Evolutionary conservation across 768 basidiomycete genomes (phyloP).

Genomic region (Kwoniella shandongensis): DNA sequence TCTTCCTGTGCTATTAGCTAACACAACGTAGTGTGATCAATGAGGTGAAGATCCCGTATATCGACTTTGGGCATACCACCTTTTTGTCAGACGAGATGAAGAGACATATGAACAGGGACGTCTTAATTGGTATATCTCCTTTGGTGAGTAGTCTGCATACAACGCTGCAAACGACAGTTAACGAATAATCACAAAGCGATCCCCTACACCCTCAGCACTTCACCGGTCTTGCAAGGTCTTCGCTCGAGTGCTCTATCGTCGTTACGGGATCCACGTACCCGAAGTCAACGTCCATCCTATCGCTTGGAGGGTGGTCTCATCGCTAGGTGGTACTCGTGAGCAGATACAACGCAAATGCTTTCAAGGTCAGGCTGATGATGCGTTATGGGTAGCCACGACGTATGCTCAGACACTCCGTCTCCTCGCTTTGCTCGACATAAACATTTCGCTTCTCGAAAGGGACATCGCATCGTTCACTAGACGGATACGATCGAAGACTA

Average conservation of each 20-base stretch:
- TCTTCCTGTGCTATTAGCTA: background rate
- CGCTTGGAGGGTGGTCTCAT: conserved; percentile 71
- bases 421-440: conserved; percentile 31
- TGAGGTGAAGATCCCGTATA: conserved; percentile 72
- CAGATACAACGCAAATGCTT: conserved; percentile 23
- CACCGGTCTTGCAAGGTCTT: conserved; percentile 58
- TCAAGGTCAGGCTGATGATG: background rate
- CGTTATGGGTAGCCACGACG: conserved; percentile 28
- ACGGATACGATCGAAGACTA: conserved; percentile 46
- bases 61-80: conserved; percentile 63
- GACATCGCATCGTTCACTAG: conserved; percentile 65
- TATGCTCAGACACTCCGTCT: conserved; percentile 31
- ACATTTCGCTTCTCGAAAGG: conserved; percentile 28
- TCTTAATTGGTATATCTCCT: conserved; percentile 67
- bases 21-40: conserved; percentile 65
- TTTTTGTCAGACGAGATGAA: conserved; percentile 65
- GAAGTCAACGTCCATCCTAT: conserved; percentile 73
- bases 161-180: background rate
- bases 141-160: conserved; percentile 58
- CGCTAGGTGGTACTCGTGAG: conserved; percentile 74
- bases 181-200: conserved; percentile 51
- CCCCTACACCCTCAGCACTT: conserved; percentile 57
- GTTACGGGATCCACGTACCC: conserved; percentile 66
- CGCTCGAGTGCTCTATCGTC: conserved; percentile 60
- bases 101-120: conserved; percentile 71